Evolutionary conservation across 768 basidiomycete species (phyloP).

Genomic region (Hericium alpestre): DNA sequence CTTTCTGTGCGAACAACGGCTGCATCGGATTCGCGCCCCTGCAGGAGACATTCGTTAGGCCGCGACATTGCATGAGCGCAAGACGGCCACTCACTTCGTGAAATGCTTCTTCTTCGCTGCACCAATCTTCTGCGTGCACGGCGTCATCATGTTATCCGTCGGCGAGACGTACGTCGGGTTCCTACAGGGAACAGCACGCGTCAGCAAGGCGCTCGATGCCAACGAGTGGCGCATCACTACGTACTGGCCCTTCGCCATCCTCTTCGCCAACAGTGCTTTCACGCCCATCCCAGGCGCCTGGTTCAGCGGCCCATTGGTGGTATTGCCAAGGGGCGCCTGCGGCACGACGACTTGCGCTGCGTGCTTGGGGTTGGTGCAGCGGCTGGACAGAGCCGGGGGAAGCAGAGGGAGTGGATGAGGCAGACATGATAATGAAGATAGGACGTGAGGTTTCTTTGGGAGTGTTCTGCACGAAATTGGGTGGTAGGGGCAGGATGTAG

Average conservation of each 20-base stretch:
- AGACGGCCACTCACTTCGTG: slow-evolving; percentile 47
- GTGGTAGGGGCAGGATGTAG: not conserved
- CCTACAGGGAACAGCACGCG: slow-evolving; percentile 28
- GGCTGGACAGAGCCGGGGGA: slow-evolving; percentile 66
- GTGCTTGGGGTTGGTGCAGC: slow-evolving; percentile 74
- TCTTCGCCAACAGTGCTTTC: slow-evolving; percentile 88
- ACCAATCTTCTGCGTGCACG: slow-evolving; percentile 83
- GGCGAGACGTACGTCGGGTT: slow-evolving; percentile 87
- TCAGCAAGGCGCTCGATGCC: not conserved
- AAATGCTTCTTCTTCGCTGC: slow-evolving; percentile 93
- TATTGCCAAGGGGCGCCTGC: slow-evolving; percentile 69
- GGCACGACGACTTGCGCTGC: slow-evolving; percentile 71
- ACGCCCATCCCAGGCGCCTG: slow-evolving; percentile 69
- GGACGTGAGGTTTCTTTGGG: not conserved
- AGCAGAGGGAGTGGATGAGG: slow-evolving; percentile 49
- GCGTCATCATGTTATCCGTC: slow-evolving; percentile 91
- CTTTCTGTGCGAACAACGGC: slow-evolving; percentile 41
- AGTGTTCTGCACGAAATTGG: not conserved
- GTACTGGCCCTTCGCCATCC: slow-evolving; percentile 80
- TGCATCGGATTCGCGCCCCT: slow-evolving; percentile 55
- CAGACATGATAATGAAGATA: slow-evolving; percentile 34
- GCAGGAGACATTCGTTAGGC: not conserved
- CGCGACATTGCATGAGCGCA: slow-evolving; percentile 1
- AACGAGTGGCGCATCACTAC: slow-evolving; percentile 22
- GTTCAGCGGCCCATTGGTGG: slow-evolving; percentile 40